phyloP scores from a whole-genome alignment of 139 green algal genomes.

The Edaphochlamys debaryana region DNA sequence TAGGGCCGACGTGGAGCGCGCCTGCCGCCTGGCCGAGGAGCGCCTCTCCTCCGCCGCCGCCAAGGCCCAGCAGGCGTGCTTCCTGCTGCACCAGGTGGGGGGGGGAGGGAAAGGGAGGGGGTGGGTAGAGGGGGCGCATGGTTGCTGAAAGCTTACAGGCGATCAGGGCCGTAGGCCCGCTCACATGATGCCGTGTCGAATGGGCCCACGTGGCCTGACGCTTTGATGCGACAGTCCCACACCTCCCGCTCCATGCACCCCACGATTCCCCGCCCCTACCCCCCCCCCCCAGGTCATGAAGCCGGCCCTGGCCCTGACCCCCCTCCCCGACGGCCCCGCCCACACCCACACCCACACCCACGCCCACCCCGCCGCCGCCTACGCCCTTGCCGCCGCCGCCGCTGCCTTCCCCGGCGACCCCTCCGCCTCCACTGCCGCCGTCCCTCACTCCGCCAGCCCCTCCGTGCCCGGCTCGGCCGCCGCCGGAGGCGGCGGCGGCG shows the following conservation, averaged over 20 bases:
- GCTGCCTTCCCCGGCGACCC: too few species aligned
- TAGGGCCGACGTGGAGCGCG: conserved; percentile 31
- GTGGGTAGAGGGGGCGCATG: not conserved
- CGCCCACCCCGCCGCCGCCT: not conserved
- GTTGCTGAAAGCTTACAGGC: too few species aligned
- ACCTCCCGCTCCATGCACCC: too few species aligned
- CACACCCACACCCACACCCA: not conserved
- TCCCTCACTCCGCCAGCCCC: not conserved
- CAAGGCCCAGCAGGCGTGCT: conserved; percentile 33
- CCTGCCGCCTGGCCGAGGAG: conserved; percentile 29
- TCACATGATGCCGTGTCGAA: too few species aligned
- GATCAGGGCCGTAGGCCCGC: too few species aligned
- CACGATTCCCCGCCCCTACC: too few species aligned
- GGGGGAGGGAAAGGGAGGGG: not conserved
- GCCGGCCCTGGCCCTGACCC: too few species aligned
- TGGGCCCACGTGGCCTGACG: too few species aligned
- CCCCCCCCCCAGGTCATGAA: too few species aligned
- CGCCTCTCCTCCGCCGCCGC: conserved; percentile 2
- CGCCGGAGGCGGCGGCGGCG: not conserved
- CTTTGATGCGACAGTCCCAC: too few species aligned
- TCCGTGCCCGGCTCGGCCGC: not conserved
- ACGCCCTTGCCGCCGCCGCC: too few species aligned
- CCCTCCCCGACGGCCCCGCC: too few species aligned
- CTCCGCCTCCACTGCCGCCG: not conserved
- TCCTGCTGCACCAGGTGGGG: conserved; percentile 19